phyloP scores from a whole-genome alignment of 202 grass and related monocot genomes.

The Saccharum hybrid region DNA sequence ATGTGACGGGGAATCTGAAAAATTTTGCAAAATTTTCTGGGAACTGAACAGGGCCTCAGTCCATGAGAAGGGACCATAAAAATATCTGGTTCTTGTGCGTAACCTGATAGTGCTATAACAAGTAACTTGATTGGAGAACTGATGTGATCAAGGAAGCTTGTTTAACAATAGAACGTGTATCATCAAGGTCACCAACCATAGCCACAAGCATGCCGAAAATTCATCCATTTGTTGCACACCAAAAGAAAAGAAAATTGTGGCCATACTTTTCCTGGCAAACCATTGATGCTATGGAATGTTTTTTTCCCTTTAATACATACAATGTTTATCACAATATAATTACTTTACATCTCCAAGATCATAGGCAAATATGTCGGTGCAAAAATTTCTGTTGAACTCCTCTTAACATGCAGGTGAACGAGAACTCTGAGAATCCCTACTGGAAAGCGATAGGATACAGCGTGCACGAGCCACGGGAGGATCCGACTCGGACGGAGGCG shows the following conservation, averaged over 20 bases:
- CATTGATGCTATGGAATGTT: neutral
- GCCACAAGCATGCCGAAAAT: neutral
- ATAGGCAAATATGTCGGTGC: neutral
- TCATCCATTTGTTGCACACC: neutral
- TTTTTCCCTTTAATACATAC: neutral
- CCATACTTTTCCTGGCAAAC: neutral
- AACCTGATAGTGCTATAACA: slow-evolving; percentile 7
- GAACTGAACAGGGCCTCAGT: no score
- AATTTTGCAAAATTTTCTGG: no score
- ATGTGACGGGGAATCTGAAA: no score
- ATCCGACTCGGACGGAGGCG: neutral
- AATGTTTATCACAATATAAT: neutral
- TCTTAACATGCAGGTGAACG: slow-evolving; percentile 59
- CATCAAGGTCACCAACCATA: neutral
- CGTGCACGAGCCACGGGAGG: slow-evolving; percentile 31
- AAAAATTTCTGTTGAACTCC: neutral
- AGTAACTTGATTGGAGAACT: neutral
- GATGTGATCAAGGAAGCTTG: neutral
- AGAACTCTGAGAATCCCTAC: slow-evolving; percentile 64
- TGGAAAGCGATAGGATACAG: slow-evolving; percentile 92
- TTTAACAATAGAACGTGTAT: neutral
- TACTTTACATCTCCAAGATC: neutral
- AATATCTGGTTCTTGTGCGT: neutral
- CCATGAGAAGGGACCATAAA: neutral
- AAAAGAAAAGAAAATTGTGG: neutral